Base-by-base conservation (phyloP, 2,329 filamentous ascomycete species). In the Ascochyta rabiei region DNA sequence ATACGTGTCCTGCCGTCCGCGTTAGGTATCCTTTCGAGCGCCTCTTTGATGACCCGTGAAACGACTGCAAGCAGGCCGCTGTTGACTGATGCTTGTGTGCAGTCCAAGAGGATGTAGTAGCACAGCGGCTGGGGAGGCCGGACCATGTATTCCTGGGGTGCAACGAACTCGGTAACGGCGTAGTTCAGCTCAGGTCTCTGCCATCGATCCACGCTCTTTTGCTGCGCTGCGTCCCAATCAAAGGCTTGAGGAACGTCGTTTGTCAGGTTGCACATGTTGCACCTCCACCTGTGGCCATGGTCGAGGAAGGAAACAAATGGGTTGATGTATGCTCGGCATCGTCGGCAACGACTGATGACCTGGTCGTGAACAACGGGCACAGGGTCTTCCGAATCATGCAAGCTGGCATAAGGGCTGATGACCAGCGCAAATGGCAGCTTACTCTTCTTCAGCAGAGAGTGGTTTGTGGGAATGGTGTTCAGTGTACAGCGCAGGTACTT, bases 231-330 rank as follows among this genome's bases (percentile, higher is more conserved):
- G 77, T 99, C 95, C 95, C 95, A 99, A 75, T 99, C 95, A 64
- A 99, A 99, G 33, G 93, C 93, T 77, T 99, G 95, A n/a, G 95
- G 95, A 34, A 98, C 93, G 68, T 99, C 95, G 74, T 99, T 99
- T 66, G 93, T 97, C 62, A 99, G 82, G 76, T 96, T 98, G 77
- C 95, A 99, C 93, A 99, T 97, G 79, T 99, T 99, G 81, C 95
- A 99, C 71, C 93, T 89, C 95, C 95, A 99, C 72, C 95, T 86
- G 78, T 99, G 95, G 41, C 95, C 95, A 72, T 98, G 91, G 69
- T 99, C 95, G 57, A 99, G 81, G 79, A 99, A 99, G 41, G 91
- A 63, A 19, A 62, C 56, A 33, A 54, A 47, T 30, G 48, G 48
- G 15, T 53, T 52, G 41, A 57, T 56, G 76, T 98, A 98, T 51